These are phyloP conservation scores for Xenoacremonium recifei DNA, from an alignment of 2,329 filamentous ascomycete species.

Conservation along the genomic window DNA sequence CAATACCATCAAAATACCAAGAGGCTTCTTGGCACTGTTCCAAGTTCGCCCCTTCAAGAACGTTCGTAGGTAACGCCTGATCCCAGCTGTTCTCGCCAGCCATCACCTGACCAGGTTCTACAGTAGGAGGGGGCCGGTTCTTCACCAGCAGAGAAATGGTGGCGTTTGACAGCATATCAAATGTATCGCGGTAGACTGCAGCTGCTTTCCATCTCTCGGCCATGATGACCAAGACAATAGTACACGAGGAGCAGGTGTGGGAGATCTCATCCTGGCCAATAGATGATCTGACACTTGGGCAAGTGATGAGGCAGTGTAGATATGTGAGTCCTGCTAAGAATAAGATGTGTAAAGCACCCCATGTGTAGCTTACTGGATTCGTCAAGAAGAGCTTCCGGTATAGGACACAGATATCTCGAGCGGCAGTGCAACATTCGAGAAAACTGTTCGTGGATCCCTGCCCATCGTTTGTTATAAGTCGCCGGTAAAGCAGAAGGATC, in stretches of 20 bases:
- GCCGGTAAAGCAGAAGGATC: background rate
- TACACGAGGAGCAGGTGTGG: background rate
- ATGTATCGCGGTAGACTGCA: background rate
- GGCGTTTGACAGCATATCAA: background rate
- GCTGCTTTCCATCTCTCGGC: background rate
- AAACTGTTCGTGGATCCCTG: background rate
- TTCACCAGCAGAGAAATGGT: no score
- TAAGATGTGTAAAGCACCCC: background rate
- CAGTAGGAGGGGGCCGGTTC: no score
- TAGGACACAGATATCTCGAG: background rate
- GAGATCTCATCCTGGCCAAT: background rate
- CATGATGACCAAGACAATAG: background rate
- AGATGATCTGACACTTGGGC: background rate
- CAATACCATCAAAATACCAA: no score
- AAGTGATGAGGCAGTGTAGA: background rate
- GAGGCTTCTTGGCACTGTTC: no score
- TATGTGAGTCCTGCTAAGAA: background rate
- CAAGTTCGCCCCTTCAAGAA: no score
- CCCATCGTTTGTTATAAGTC: background rate
- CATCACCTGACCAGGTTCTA: no score
- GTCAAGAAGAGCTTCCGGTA: background rate
- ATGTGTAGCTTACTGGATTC: background rate
- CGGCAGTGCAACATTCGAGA: background rate
- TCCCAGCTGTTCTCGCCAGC: no score
- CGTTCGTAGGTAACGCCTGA: no score